phyloP scores from a whole-genome alignment of 2,329 filamentous ascomycete genomes.

The Harringtonia aguacate region DNA sequence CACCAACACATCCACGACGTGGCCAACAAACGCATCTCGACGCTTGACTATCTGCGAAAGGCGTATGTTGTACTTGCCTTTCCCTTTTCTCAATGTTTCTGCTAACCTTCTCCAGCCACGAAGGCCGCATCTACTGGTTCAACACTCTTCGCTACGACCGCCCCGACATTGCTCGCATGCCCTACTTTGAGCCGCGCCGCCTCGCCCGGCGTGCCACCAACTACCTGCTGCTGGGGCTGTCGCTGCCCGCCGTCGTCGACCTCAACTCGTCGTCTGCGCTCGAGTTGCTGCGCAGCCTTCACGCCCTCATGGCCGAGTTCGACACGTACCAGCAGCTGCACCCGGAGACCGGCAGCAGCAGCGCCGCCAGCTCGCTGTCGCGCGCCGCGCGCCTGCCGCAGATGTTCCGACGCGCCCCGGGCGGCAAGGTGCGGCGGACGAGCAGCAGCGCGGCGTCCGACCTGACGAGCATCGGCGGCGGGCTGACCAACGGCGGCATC shows the following conservation, averaged over 20 bases:
- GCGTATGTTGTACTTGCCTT: constrained; percentile 49
- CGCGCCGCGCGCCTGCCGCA: constrained; percentile 65
- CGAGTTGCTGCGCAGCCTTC: constrained; percentile 81
- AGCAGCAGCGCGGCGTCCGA: constrained; percentile 36
- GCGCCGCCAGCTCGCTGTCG: constrained; percentile 56
- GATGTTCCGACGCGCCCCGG: constrained; percentile 64
- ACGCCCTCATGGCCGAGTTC: constrained; percentile 80
- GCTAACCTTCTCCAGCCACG: constrained; percentile 49
- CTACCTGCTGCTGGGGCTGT: constrained; percentile 85
- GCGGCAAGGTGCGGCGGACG: constrained; percentile 45
- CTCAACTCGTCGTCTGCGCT: constrained; percentile 67
- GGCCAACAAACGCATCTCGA: constrained; percentile 86
- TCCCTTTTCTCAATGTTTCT: neutral
- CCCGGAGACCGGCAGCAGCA: constrained; percentile 53
- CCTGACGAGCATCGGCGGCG: too few relatives aligned
- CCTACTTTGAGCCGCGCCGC: constrained; percentile 76
- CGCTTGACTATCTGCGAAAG: constrained; percentile 84
- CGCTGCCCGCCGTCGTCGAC: constrained; percentile 80
- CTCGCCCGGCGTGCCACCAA: constrained; percentile 86
- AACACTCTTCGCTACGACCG: constrained; percentile 91
- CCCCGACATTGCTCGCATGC: constrained; percentile 66
- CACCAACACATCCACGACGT: constrained; percentile 68
- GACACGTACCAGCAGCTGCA: constrained; percentile 87
- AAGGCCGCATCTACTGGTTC: constrained; percentile 95
- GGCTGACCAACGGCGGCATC: constrained; percentile 4